Conservation (phyloP, 805 yeast genomes). For the Candida vartiovaarae region DNA sequence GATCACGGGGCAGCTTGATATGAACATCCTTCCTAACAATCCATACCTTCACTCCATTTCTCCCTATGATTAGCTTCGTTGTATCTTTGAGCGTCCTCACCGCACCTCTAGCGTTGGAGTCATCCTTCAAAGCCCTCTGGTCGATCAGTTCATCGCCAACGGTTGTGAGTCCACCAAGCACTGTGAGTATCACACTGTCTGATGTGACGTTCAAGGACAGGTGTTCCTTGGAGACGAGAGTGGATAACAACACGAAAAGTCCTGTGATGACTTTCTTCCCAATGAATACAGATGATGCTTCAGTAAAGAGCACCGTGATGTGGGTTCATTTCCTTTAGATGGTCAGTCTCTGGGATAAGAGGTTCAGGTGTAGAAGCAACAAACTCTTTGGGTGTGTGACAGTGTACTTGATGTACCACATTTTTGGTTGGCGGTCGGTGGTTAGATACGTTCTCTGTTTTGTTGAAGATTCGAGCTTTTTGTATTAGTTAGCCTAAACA, state of each 20-base stretch:
- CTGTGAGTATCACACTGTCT: not conserved
- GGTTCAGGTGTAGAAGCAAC: not conserved
- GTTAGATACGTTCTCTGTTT: no score
- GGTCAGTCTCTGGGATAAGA: not conserved
- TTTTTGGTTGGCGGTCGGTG: not conserved
- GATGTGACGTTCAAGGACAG: not conserved
- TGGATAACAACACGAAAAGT: not conserved
- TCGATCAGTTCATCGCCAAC: not conserved
- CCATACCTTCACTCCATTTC: not conserved
- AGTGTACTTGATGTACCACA: slow-evolving; percentile 3
- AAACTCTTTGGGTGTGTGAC: not conserved
- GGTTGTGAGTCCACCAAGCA: slow-evolving; percentile 1
- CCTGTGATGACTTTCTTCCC: not conserved
- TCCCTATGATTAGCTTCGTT: not conserved
- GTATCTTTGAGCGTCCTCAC: not conserved
- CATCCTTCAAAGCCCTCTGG: not conserved
- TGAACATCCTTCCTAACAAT: not conserved
- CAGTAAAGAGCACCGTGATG: not conserved
- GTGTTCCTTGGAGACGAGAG: slow-evolving; percentile 2
- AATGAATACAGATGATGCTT: not conserved
- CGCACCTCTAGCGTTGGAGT: not conserved
- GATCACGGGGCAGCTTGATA: not conserved
- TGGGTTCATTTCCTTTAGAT: not conserved
- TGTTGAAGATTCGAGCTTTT: no score
- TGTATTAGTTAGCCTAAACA: no score